Evolutionary conservation across 2,329 filamentous ascomycete genomes (phyloP), one percentile per base, ranked within the genome.

Genomic region (Diaporthe sp.): DNA sequence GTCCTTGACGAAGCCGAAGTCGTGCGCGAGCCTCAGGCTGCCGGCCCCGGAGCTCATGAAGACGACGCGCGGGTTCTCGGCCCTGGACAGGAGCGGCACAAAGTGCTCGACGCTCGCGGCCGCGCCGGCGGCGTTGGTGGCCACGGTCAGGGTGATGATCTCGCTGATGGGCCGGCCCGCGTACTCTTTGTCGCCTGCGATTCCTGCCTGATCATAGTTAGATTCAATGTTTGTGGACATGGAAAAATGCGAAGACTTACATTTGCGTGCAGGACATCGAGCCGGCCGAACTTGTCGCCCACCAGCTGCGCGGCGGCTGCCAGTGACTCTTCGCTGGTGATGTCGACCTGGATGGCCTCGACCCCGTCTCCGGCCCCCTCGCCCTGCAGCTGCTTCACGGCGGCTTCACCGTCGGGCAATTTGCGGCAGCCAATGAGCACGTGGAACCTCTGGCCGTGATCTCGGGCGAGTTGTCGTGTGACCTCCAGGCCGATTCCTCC

Each of bases 101-200:
- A 71, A 71, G 39, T 71, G 51, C 37, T 71, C 68, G 25, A 58
- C 51, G 13, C 51, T 71, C n/a, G 68, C 68, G 12, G 68, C 68
- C 8, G 51, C 39, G 12, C 68, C 68, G n/a, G 51, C 67, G 17
- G 67, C 67, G 51, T 71, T 57, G 34, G 67, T 71, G 12, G 49
- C 39, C 34, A 71, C 67, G 22, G 67, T 44, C 8, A 22, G 67
- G 10, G 67, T 71, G 37, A 71, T 71, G 37, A 57, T 44, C 49
- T 71, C 67, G 39, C 51, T 17, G 34, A 71, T 12, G 34, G 67
- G 67, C 22, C 67, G 34, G 17, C 67, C 67, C 0, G 34, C 67
- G n/a, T 57, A 71, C 3, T 55, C 28, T n/a, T 31, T 57, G 53
- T 57, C 51, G 51, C 49, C 67, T 9, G 51, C 44, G 8, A 71